Evolutionary conservation across 1,284 basidiomycete genomes (phyloP).

Genomic region (Ceratobasidium sp.): DNA sequence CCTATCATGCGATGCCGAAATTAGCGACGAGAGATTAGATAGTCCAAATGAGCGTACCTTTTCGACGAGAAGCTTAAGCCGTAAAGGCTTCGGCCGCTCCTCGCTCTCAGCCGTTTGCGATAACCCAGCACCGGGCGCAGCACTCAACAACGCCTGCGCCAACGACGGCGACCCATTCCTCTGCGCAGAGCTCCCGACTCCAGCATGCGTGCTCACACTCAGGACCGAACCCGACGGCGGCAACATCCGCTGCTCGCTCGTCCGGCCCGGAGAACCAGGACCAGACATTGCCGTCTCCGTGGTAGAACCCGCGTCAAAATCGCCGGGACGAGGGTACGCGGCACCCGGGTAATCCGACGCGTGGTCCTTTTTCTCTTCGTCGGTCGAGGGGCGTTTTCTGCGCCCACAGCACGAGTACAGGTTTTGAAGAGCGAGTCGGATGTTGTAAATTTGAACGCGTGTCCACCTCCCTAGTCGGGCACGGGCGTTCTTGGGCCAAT

Average conservation of each 20-base stretch:
- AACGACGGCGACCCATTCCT: neutral
- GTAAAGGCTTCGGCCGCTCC: neutral
- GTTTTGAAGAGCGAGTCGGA: neutral
- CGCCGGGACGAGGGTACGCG: neutral
- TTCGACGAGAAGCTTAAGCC: conserved; percentile 34
- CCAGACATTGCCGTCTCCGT: conserved; percentile 26
- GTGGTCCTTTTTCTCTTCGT: conserved; percentile 26
- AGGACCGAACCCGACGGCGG: conserved; percentile 8
- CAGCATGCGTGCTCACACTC: neutral
- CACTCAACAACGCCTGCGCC: neutral
- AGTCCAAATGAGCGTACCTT: neutral
- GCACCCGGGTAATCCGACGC: conserved; percentile 1
- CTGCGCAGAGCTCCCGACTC: neutral
- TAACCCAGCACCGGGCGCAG: neutral
- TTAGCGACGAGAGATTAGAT: neutral
- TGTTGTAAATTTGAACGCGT: conserved; percentile 12
- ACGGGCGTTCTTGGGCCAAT: conserved; percentile 41
- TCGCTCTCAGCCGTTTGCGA: neutral
- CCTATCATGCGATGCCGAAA: neutral
- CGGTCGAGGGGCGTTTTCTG: conserved; percentile 12
- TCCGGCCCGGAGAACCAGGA: conserved; percentile 53
- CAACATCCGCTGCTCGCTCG: conserved; percentile 40
- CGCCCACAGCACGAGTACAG: conserved; percentile 1
- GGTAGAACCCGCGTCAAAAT: conserved; percentile 21
- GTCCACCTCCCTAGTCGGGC: conserved; percentile 3